Evolutionary conservation across 352 stramenopile genomes (phyloP), one percentile per base, ranked within the genome.

Genomic region (Phytophthora europaea): DNA sequence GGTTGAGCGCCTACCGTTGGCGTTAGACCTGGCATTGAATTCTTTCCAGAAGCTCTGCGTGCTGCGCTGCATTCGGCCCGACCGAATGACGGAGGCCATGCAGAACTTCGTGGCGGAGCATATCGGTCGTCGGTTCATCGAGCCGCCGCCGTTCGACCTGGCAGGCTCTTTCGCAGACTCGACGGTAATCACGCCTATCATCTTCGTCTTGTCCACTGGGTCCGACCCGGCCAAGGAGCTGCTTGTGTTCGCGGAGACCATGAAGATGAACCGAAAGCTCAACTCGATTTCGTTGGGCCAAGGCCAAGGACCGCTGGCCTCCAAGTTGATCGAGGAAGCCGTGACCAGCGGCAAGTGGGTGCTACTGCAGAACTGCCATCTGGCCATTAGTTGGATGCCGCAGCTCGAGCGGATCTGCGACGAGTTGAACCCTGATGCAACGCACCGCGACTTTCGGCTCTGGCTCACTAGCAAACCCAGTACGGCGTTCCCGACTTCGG

Each of bases 381-480:
- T 99, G 40, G 95, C 95, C 15, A 95, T 98, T 20, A 97, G 88
- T 56, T 99, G 97, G 97, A 97, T 99, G 92, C 81, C 90, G 2
- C 91, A 98, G 60, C 87, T 99, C 15, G 97, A 99, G 60, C 89
- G 93, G 0, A 97, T 99, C 36, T 98, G 96, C 60, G 96, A 99
- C 38, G 91, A 97, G 43, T 76, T 98, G 22, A 88, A 93, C 33
- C 74, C 80, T 0, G 84, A 94, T 26, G 95, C 90, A 50, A 78
- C 92, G 1, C 95, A 97, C 65, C 83, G 92, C 7, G 97, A 99
- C 76, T 99, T 99, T 65, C 90, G 96, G 0, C 69, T 99, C 23
- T 99, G 96, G 96, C 82, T 99, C 31, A 99, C 96, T 20, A 98
- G 84, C 82, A 95, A 83, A 67, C 82, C 75, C 31, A 98, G 81